phyloP scores from a whole-genome alignment of 192 early-diverging fungal species.

The Coemansia sp. region DNA sequence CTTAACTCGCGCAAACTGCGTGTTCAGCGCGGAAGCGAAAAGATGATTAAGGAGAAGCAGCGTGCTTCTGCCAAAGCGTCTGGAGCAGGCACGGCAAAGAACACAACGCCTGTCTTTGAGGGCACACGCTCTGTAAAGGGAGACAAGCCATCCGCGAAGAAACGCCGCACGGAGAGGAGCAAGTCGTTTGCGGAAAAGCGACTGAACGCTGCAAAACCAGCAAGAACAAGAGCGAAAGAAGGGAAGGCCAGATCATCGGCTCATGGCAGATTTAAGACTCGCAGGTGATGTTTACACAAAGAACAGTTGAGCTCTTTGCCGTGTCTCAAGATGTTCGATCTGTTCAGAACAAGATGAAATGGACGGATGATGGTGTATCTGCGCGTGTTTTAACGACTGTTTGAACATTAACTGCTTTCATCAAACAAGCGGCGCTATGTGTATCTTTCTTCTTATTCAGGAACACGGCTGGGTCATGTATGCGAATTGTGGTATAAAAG shows the following conservation, averaged over 20 bases:
- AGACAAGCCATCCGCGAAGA: constrained; percentile 51
- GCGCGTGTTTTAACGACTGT: neutral
- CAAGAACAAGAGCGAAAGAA: neutral
- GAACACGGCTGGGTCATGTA: neutral
- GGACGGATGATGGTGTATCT: neutral
- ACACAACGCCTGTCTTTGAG: constrained; percentile 45
- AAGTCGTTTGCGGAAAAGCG: constrained; percentile 32
- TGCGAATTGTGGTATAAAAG: constrained; percentile 24
- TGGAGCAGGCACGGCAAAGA: neutral
- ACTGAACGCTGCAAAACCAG: constrained; percentile 17
- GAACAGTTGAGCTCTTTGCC: neutral
- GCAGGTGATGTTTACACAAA: neutral
- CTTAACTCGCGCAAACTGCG: constrained; percentile 55
- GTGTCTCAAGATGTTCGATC: constrained; percentile 3
- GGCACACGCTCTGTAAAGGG: constrained; percentile 59
- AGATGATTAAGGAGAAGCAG: constrained; percentile 41
- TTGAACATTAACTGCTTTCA: neutral
- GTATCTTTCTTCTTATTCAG: too few relatives aligned
- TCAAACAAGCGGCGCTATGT: neutral
- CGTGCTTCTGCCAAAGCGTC: constrained; percentile 7
- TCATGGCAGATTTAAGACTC: constrained; percentile 14
- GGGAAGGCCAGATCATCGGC: neutral
- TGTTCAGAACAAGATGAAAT: neutral
- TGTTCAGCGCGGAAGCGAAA: constrained; percentile 43
- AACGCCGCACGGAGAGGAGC: constrained; percentile 50